These are phyloP conservation scores for Grigorovia yakushimaensis DNA, from an alignment of 805 yeast genomes.

Conservation along the genomic window DNA sequence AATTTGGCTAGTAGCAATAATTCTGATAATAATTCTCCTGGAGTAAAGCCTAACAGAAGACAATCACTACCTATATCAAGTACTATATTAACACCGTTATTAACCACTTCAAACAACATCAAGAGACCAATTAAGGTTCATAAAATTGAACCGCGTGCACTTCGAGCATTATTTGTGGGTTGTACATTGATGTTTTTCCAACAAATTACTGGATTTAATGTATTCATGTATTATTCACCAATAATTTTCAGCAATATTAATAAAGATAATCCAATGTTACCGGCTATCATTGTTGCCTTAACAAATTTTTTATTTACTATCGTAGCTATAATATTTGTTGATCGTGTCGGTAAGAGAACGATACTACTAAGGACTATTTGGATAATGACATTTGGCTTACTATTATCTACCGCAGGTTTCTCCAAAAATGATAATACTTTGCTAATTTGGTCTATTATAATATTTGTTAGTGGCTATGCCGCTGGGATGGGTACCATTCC, in stretches of 20 bases:
- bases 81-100: background rate
- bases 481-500: constrained; percentile 37
- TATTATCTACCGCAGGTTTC: constrained; percentile 27
- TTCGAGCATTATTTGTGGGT: constrained; percentile 36
- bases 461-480: constrained; percentile 35
- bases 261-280: constrained; percentile 34
- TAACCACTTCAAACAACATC: background rate
- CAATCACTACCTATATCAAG: background rate
- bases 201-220: constrained; percentile 53
- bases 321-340: constrained; percentile 41
- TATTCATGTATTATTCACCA: constrained; percentile 54
- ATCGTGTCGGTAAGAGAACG: constrained; percentile 37
- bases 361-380: constrained; percentile 36
- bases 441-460: constrained; percentile 25
- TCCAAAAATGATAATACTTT: constrained; percentile 10
- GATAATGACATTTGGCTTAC: constrained; percentile 31
- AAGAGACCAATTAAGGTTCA: constrained; percentile 4
- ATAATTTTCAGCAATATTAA: constrained; percentile 43
- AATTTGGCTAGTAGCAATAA: background rate
- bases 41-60: background rate
- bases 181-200: constrained; percentile 47
- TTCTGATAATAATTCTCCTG: background rate
- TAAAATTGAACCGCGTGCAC: constrained; percentile 27
- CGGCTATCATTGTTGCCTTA: constrained; percentile 45
- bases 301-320: constrained; percentile 49